These are phyloP conservation scores for Acmispon strigosus DNA, from an alignment of 306 rosid species.

Conservation along the genomic window DNA sequence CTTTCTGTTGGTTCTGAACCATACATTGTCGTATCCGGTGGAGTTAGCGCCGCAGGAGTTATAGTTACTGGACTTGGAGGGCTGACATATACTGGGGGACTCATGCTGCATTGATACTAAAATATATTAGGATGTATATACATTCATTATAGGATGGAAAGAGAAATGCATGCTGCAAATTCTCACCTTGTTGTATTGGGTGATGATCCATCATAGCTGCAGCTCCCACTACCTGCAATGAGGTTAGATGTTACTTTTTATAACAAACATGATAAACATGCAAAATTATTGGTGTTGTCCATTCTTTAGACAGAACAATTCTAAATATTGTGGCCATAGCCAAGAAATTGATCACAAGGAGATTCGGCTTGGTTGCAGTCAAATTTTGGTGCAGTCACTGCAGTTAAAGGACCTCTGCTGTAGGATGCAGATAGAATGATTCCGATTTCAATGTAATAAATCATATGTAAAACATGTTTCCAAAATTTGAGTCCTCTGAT, in stretches of 20 bases:
- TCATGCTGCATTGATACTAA: conserved; percentile 42
- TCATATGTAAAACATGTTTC: no score
- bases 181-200: conserved; percentile 55
- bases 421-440: no score
- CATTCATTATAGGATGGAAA: conserved; percentile 3
- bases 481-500: no score
- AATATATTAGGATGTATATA: conserved; percentile 10
- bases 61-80: conserved; percentile 25
- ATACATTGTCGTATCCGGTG: conserved; percentile 35
- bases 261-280: background rate
- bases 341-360: background rate
- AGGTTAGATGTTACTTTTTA: conserved; percentile 19
- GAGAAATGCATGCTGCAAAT: conserved; percentile 14
- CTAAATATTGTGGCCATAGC: background rate
- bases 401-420: no score
- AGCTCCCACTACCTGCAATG: conserved; percentile 59
- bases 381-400: no score
- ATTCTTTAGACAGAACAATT: background rate
- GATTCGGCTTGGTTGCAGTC: no score
- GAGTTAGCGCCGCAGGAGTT: conserved; percentile 16
- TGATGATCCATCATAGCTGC: conserved; percentile 40
- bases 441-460: no score
- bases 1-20: conserved; percentile 66
- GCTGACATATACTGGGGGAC: conserved; percentile 29
- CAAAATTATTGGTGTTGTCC: background rate